phyloP scores from a whole-genome alignment of 2,329 filamentous ascomycete species.

The Nothopassalora personata region DNA sequence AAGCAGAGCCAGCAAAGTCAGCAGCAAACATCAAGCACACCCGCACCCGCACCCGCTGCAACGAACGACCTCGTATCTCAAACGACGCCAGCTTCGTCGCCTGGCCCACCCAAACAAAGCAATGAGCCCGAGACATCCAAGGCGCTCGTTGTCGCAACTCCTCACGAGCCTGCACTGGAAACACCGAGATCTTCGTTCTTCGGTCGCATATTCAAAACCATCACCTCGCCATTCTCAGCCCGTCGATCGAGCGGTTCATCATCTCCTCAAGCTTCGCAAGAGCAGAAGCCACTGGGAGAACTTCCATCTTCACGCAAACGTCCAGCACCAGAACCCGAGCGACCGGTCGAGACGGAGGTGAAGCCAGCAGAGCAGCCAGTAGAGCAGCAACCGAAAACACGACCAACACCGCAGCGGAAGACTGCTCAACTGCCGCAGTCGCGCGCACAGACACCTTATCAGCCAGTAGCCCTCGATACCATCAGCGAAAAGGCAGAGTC shows the following conservation, averaged over 20 bases:
- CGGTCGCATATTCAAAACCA: conserved; percentile 11
- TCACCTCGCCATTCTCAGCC: conserved; percentile 14
- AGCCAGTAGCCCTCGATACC: conserved; percentile 15
- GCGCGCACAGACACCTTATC: conserved; percentile 5
- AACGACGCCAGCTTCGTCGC: not conserved
- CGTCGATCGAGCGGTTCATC: not conserved
- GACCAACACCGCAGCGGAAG: not conserved
- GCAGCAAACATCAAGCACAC: not conserved
- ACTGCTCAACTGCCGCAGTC: conserved; percentile 7
- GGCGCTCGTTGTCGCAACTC: not conserved
- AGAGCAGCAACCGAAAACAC: conserved; percentile 2
- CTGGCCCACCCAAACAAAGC: not conserved
- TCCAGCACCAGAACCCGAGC: conserved; percentile 16
- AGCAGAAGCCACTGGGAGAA: conserved; percentile 7
- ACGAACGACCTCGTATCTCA: not conserved
- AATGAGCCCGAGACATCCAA: not conserved
- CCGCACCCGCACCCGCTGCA: not conserved
- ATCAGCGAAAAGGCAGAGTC: conserved; percentile 25
- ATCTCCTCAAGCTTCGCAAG: conserved; percentile 1
- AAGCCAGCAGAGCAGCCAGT: not conserved
- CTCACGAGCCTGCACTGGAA: not conserved
- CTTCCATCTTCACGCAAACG: conserved; percentile 24
- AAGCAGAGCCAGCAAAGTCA: not conserved
- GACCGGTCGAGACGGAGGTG: not conserved
- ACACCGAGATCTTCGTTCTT: conserved; percentile 10